These are phyloP conservation scores for Acer yangbiense DNA, from an alignment of 345 rosid species.

Conservation along the genomic window DNA sequence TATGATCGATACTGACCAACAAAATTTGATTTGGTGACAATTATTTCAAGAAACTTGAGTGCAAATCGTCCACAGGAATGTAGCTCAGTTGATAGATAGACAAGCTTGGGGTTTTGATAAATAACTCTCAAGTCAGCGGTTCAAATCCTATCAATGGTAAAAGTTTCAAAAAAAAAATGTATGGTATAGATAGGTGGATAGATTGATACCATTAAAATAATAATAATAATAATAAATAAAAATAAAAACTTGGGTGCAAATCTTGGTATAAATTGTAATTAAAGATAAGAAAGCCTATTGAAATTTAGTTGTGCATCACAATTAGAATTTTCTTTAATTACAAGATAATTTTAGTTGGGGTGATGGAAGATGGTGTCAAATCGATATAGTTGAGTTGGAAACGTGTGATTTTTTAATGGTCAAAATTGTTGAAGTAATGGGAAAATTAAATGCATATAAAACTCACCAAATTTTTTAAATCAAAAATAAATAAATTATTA, in stretches of 20 bases:
- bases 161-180: no score
- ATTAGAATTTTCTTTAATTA: conserved; percentile 1
- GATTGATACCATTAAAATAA: not conserved
- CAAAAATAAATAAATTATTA: no score
- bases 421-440: not conserved
- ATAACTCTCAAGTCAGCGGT: no score
- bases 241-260: not conserved
- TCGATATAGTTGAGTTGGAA: not conserved
- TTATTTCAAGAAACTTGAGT: not conserved
- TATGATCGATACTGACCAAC: not conserved
- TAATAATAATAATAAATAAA: no score
- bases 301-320: not conserved
- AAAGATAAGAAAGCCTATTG: not conserved
- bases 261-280: not conserved
- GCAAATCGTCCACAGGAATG: not conserved
- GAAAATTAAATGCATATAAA: not conserved
- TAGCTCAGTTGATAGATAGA: no score
- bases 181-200: no score
- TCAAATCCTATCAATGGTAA: no score
- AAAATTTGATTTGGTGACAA: not conserved
- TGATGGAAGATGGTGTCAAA: not conserved
- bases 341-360: not conserved
- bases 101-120: no score
- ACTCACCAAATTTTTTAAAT: no score
- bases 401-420: not conserved